Evolutionary conservation across 768 basidiomycete genomes (phyloP).

Genomic region (Pleurotus giganteus): DNA sequence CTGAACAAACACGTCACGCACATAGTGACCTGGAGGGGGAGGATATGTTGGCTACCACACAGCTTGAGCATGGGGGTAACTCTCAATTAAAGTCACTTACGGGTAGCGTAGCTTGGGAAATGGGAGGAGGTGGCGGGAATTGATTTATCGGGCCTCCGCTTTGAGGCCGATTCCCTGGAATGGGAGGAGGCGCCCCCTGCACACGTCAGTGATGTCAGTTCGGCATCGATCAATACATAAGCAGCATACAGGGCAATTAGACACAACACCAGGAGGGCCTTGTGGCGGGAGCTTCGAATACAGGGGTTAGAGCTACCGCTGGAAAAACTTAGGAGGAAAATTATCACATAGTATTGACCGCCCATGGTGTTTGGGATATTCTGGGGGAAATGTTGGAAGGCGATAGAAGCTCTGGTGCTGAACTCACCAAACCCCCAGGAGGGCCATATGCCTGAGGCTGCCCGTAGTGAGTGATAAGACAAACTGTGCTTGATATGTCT

Average conservation of each 20-base stretch:
- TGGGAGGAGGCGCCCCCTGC: not conserved
- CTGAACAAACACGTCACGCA: not conserved
- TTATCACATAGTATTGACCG: slow-evolving; percentile 1
- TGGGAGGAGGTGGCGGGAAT: not conserved
- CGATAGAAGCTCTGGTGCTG: not conserved
- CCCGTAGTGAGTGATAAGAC: not conserved
- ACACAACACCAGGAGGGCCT: not conserved
- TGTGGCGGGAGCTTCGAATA: not conserved
- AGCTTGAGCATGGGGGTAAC: not conserved
- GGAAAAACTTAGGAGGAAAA: not conserved
- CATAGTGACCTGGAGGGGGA: not conserved
- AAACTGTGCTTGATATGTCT: not conserved
- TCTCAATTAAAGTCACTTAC: not conserved
- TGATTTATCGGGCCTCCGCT: not conserved
- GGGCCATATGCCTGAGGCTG: not conserved
- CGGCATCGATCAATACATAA: not conserved
- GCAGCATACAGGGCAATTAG: not conserved
- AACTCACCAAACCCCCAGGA: slow-evolving; percentile 3
- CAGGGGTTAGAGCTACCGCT: not conserved
- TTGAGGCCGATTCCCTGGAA: slow-evolving; percentile 4
- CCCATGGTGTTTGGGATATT: too few species aligned
- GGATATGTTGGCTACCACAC: not conserved
- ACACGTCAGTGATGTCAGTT: not conserved
- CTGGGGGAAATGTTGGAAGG: too few species aligned
- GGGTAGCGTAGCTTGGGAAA: not conserved